phyloP scores from a whole-genome alignment of 345 rosid genomes.

The Combretum micranthum region DNA sequence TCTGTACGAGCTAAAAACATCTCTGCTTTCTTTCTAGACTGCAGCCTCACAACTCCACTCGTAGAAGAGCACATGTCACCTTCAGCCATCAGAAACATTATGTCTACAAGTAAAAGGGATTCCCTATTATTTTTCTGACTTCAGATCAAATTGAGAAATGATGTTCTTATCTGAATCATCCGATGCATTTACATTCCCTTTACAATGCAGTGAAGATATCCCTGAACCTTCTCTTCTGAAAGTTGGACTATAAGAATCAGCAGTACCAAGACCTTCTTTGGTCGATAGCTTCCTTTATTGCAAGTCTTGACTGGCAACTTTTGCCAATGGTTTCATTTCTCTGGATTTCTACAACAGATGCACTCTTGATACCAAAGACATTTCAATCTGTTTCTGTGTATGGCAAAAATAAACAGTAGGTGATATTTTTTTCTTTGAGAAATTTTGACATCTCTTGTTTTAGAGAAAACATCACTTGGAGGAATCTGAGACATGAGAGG shows the following conservation, averaged over 20 bases:
- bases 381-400: conserved; percentile 30
- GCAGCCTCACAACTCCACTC: conserved; percentile 94
- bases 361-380: conserved; percentile 24
- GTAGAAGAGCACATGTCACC: conserved; percentile 96
- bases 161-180: conserved; percentile 20
- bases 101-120: conserved; percentile 34
- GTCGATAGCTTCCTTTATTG: too few relatives aligned
- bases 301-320: too few relatives aligned
- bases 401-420: conserved; percentile 42
- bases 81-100: conserved; percentile 52
- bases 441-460: conserved; percentile 70
- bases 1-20: conserved; percentile 94
- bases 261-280: too few relatives aligned
- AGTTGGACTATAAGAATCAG: too few relatives aligned
- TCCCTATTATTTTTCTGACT: conserved; percentile 20
- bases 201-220: too few relatives aligned
- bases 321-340: conserved; percentile 9
- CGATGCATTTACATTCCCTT: not conserved
- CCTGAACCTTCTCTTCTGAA: too few relatives aligned
- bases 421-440: conserved; percentile 43
- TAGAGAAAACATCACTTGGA: conserved; percentile 70
- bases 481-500: conserved; percentile 88
- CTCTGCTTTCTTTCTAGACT: conserved; percentile 94
- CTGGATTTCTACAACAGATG: conserved; percentile 15
- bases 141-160: conserved; percentile 24